Conservation (phyloP, 208 protist species). For the Crithidia thermophila region DNA sequence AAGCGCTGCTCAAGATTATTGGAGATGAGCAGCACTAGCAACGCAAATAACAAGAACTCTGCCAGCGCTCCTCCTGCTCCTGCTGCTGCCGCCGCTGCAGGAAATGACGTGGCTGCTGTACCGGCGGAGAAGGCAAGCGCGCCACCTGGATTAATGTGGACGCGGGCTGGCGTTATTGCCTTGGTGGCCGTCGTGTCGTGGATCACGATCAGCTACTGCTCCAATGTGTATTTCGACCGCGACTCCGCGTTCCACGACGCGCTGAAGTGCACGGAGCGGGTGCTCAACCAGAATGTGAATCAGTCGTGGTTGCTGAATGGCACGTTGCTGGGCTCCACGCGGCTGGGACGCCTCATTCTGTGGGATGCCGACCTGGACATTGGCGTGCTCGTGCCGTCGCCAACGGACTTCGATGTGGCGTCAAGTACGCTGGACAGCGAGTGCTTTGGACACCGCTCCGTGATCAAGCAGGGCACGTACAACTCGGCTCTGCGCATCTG, state of each 20-base stretch:
- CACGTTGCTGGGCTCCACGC: slow-evolving; percentile 71
- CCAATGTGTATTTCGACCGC: slow-evolving; percentile 74
- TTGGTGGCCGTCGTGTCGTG: slow-evolving; percentile 58
- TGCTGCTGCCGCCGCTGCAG: background rate
- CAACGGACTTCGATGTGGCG: slow-evolving; percentile 35
- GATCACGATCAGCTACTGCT: slow-evolving; percentile 73
- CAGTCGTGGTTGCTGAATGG: slow-evolving; percentile 79
- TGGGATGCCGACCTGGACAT: slow-evolving; percentile 89
- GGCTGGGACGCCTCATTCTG: slow-evolving; percentile 73
- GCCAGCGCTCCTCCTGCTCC: no score
- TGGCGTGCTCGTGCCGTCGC: slow-evolving; percentile 45
- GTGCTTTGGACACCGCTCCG: slow-evolving; percentile 58
- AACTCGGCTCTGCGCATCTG: slow-evolving; percentile 47
- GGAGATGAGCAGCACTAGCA: background rate
- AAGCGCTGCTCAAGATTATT: no score
- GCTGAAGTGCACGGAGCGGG: slow-evolving; percentile 55
- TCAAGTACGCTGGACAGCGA: slow-evolving; percentile 32
- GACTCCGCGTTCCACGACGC: slow-evolving; percentile 64
- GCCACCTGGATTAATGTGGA: slow-evolving; percentile 39
- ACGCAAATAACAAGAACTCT: no score
- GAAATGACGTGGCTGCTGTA: background rate
- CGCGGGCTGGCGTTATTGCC: slow-evolving; percentile 43
- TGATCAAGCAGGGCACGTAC: slow-evolving; percentile 25
- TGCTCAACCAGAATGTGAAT: slow-evolving; percentile 38
- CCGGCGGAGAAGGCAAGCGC: background rate